Conservation (phyloP, 225 moss, liverwort and hornwort genomes). For the Asterella californica region DNA sequence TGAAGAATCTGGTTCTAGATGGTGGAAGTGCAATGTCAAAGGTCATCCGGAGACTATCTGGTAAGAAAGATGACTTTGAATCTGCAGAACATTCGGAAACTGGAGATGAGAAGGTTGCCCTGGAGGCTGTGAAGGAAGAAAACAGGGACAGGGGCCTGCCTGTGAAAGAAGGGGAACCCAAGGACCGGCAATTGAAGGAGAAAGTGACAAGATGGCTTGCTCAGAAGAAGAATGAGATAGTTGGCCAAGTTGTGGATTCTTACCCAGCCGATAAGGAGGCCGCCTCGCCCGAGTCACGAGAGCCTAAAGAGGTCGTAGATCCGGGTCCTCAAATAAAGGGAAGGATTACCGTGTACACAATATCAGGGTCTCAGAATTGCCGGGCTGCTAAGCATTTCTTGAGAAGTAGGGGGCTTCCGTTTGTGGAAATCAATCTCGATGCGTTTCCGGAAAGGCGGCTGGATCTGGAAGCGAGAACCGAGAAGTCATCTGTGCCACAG, state of each 20-base stretch:
- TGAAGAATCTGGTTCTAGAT: constrained; percentile 25
- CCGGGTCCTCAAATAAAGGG: constrained; percentile 30
- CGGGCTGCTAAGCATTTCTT: constrained; percentile 31
- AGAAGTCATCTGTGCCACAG: constrained; percentile 27
- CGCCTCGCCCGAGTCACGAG: not conserved
- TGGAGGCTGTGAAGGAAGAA: constrained; percentile 11
- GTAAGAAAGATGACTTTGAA: constrained; percentile 27
- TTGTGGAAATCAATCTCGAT: constrained; percentile 40
- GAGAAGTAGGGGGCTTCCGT: constrained; percentile 24
- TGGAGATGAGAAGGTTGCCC: constrained; percentile 7
- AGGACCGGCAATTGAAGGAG: constrained; percentile 23
- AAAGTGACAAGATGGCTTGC: constrained; percentile 30
- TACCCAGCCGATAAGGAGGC: constrained; percentile 13
- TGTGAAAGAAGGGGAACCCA: constrained; percentile 18
- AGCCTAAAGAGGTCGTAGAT: constrained; percentile 27
- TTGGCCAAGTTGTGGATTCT: constrained; percentile 14
- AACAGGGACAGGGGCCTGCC: constrained; percentile 10
- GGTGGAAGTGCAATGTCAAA: constrained; percentile 22
- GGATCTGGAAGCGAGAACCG: constrained; percentile 28
- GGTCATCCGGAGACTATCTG: constrained; percentile 25
- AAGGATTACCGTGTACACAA: constrained; percentile 30
- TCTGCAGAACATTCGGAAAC: constrained; percentile 10
- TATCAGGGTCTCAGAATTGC: constrained; percentile 35
- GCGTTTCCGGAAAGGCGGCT: constrained; percentile 30
- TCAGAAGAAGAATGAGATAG: constrained; percentile 25